Evolutionary conservation across 805 yeast genomes (phyloP).

Genomic region (Pichia membranifaciens): DNA sequence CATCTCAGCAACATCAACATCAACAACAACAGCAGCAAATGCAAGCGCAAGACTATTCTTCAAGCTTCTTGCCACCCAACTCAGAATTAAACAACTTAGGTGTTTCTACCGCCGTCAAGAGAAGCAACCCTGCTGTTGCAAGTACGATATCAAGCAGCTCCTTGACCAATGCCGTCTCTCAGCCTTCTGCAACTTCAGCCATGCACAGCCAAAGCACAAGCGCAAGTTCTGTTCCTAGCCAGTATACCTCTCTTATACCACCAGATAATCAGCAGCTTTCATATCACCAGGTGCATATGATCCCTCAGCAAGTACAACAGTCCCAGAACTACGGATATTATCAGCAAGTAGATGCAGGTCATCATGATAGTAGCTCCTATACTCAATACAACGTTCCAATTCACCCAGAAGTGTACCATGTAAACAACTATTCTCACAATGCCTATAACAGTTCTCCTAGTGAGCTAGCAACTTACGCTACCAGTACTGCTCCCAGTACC

Average conservation of each 20-base stretch:
- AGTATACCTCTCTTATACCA: not conserved
- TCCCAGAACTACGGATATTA: slow-evolving; percentile 4
- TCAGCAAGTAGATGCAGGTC: not conserved
- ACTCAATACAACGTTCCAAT: not conserved
- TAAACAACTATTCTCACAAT: not conserved
- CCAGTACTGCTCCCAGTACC: too few species aligned
- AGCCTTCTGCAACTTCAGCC: not conserved
- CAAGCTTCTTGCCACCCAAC: too few species aligned
- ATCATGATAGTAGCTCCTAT: not conserved
- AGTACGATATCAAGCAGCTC: too few species aligned
- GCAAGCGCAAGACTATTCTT: not conserved
- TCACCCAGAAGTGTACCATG: slow-evolving; percentile 1
- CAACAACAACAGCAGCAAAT: too few species aligned
- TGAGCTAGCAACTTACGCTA: too few species aligned
- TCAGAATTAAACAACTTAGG: not conserved
- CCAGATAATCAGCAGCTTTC: not conserved
- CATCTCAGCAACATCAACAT: too few species aligned
- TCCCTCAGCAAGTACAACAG: not conserved
- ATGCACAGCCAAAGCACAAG: not conserved
- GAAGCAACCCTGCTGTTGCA: too few species aligned
- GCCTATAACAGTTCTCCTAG: not conserved
- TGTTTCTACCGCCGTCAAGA: not conserved
- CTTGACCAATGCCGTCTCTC: not conserved
- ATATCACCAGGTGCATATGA: not conserved
- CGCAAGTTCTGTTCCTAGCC: not conserved